Percentiles rank a stretch among this genome's conserved stretches.
Evolutionary conservation across 495 filamentous ascomycete genomes (phyloP).

Genomic region (Aspergillus ellipticus): DNA sequence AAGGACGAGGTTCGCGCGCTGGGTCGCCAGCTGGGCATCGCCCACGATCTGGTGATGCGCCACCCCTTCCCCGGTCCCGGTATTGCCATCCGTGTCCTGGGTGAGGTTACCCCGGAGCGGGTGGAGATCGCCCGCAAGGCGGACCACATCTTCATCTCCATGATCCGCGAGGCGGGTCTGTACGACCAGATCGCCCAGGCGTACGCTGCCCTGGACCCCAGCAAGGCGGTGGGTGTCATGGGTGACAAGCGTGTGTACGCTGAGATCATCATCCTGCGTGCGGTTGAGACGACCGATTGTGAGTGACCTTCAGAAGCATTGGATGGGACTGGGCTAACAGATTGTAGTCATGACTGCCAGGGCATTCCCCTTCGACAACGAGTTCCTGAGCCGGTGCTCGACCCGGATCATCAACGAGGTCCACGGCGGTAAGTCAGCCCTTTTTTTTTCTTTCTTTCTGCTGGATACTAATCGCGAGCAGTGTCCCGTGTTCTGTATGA

Average conservation of each 20-base stretch:
- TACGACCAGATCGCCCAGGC: slow-evolving; percentile 83
- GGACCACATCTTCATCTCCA: slow-evolving; percentile 78
- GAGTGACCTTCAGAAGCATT: too few species aligned
- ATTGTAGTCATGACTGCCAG: slow-evolving; percentile 67
- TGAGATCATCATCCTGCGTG: slow-evolving; percentile 61
- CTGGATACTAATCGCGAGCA: background rate
- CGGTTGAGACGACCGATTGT: slow-evolving; percentile 71
- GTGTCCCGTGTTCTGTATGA: slow-evolving; percentile 60
- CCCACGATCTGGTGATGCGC: slow-evolving; percentile 72
- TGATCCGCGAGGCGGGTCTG: slow-evolving; percentile 78
- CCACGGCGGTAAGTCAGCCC: slow-evolving; percentile 40
- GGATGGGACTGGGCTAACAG: background rate
- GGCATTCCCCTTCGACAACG: slow-evolving; percentile 60
- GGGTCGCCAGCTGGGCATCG: slow-evolving; percentile 72
- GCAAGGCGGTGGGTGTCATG: slow-evolving; percentile 73
- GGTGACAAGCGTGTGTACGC: slow-evolving; percentile 68
- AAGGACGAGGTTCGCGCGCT: slow-evolving; percentile 78
- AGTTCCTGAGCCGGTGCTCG: slow-evolving; percentile 65
- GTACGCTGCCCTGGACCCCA: slow-evolving; percentile 72
- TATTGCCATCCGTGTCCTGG: slow-evolving; percentile 83
- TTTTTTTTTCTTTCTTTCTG: slow-evolving; percentile 21
- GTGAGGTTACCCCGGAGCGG: slow-evolving; percentile 77
- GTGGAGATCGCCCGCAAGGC: slow-evolving; percentile 79
- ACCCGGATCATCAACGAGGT: slow-evolving; percentile 84
- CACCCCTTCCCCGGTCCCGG: slow-evolving; percentile 86